These are phyloP conservation scores for Cystobasidiaceae sp. DNA, from an alignment of 1,284 basidiomycete genomes.

Conservation along the genomic window DNA sequence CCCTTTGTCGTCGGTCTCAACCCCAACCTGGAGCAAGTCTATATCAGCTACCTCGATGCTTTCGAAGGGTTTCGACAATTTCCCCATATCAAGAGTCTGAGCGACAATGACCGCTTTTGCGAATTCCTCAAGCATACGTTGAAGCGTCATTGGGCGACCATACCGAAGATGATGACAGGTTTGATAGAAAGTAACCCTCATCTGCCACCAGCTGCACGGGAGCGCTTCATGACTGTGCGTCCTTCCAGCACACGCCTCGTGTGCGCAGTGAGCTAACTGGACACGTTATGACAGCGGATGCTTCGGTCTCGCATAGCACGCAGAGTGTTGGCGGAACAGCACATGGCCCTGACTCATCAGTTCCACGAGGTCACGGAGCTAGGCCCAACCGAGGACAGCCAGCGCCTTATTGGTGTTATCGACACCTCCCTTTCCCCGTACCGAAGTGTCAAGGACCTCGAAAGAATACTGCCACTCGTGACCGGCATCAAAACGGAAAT, in stretches of 20 bases:
- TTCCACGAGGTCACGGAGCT: slow-evolving; percentile 49
- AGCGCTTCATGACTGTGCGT: slow-evolving; percentile 59
- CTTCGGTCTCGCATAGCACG: slow-evolving; percentile 81
- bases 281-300: slow-evolving; percentile 76
- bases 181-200: slow-evolving; percentile 30
- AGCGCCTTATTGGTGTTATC: slow-evolving; percentile 78
- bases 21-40: slow-evolving; percentile 74
- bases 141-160: slow-evolving; percentile 64
- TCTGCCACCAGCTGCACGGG: slow-evolving; percentile 42
- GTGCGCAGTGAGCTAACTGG: too few relatives aligned
- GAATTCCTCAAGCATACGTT: slow-evolving; percentile 61
- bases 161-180: slow-evolving; percentile 39
- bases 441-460: slow-evolving; percentile 64
- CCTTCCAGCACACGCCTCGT: not conserved
- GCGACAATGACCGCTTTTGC: slow-evolving; percentile 76
- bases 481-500: slow-evolving; percentile 59
- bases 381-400: slow-evolving; percentile 31
- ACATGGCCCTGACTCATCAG: slow-evolving; percentile 70
- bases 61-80: slow-evolving; percentile 61
- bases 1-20: slow-evolving; percentile 86
- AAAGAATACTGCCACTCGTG: slow-evolving; percentile 51
- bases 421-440: slow-evolving; percentile 68
- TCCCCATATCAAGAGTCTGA: slow-evolving; percentile 64
- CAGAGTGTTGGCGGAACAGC: slow-evolving; percentile 81
- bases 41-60: slow-evolving; percentile 55